phyloP scores from a whole-genome alignment of 805 yeast species.

The Wickerhamomyces bisporus region DNA sequence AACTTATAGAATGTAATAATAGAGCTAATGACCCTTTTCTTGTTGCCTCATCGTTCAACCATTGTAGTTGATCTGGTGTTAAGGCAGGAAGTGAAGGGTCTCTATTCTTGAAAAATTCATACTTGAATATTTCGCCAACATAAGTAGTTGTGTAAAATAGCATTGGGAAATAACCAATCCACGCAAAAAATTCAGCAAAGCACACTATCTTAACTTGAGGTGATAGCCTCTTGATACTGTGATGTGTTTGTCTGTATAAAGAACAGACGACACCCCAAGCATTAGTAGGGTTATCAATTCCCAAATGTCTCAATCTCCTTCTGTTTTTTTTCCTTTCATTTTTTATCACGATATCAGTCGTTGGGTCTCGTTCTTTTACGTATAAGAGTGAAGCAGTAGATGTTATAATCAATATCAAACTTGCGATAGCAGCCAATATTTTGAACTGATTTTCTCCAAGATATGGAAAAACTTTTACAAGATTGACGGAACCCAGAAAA shows the following conservation, averaged over 20 bases:
- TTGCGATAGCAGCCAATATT: slow-evolving; percentile 39
- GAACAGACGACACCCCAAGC: slow-evolving; percentile 13
- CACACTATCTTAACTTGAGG: slow-evolving; percentile 48
- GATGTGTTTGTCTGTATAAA: slow-evolving; percentile 29
- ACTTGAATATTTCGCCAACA: slow-evolving; percentile 53
- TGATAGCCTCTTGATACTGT: slow-evolving; percentile 37
- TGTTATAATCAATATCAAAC: slow-evolving; percentile 34
- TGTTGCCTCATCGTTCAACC: slow-evolving; percentile 41
- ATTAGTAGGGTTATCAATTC: slow-evolving; percentile 28
- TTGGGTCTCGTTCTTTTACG: slow-evolving; percentile 47
- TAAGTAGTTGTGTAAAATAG: slow-evolving; percentile 60
- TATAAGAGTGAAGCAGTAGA: slow-evolving; percentile 25
- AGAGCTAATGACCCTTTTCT: slow-evolving; percentile 49
- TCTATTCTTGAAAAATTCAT: slow-evolving; percentile 30
- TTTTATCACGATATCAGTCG: slow-evolving; percentile 33
- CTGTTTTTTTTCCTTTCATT: slow-evolving; percentile 32
- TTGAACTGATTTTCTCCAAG: slow-evolving; percentile 49
- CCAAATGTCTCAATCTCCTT: slow-evolving; percentile 29
- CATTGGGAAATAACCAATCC: slow-evolving; percentile 68
- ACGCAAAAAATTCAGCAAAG: slow-evolving; percentile 55
- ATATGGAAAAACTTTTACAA: slow-evolving; percentile 31
- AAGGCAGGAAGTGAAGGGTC: slow-evolving; percentile 31
- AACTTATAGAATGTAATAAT: slow-evolving; percentile 42
- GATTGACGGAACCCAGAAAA: slow-evolving; percentile 43
- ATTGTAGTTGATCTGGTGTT: slow-evolving; percentile 31